Conservation (phyloP, 164 flowering plant species). For the Aristolochia fimbriata region DNA sequence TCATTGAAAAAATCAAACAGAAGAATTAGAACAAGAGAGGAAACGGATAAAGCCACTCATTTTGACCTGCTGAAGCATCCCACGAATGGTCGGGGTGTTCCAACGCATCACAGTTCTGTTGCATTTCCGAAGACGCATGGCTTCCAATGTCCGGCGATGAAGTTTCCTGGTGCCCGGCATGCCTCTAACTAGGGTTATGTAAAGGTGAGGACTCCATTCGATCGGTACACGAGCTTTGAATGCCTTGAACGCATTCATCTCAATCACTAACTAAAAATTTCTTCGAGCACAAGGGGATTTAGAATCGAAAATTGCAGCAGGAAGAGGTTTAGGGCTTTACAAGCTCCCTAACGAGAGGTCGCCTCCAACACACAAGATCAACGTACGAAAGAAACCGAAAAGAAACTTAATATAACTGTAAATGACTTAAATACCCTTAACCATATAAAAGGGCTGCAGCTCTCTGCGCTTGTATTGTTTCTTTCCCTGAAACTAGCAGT, state of each 20-base stretch:
- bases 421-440: too few species aligned
- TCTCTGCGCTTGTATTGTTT: too few species aligned
- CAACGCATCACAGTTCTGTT: conserved; percentile 76
- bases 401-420: too few species aligned
- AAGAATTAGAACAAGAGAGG: neutral
- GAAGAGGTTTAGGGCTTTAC: too few species aligned
- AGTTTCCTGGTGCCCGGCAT: conserved; percentile 79
- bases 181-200: conserved; percentile 80
- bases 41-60: neutral
- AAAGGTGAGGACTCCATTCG: conserved; percentile 69
- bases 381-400: too few species aligned
- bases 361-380: too few species aligned
- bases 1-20: neutral
- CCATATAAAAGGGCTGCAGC: too few species aligned
- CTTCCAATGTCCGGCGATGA: conserved; percentile 81
- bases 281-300: too few species aligned
- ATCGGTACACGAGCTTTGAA: conserved; percentile 72
- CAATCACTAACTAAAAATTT: neutral
- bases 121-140: conserved; percentile 64
- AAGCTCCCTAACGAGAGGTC: too few species aligned
- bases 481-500: too few species aligned
- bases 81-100: conserved; percentile 87
- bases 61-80: conserved; percentile 86
- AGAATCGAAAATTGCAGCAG: too few species aligned
- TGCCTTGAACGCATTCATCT: conserved; percentile 74